These are phyloP conservation scores for Stemphylium beticola DNA, from an alignment of 2,329 filamentous ascomycete species.

Conservation along the genomic window DNA sequence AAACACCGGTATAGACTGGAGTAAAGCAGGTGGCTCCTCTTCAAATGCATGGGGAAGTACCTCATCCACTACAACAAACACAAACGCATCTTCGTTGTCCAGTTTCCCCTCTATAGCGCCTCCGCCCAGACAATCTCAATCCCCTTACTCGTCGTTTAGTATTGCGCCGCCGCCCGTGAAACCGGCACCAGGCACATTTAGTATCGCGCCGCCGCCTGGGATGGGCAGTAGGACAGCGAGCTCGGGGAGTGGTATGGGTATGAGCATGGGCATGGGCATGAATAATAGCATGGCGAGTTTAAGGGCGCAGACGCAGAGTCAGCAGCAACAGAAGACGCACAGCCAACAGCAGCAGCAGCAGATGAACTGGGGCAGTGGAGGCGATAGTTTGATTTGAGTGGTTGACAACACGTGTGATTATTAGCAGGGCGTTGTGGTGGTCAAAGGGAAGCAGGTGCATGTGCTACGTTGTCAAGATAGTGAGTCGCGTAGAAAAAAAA, in stretches of 20 bases:
- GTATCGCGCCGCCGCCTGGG: constrained; percentile 36
- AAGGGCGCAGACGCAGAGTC: constrained; percentile 32
- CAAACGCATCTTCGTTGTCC: constrained; percentile 32
- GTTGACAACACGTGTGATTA: background rate
- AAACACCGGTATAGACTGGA: constrained; percentile 39
- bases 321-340: constrained; percentile 22
- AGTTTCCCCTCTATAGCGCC: constrained; percentile 62
- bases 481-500: too few species aligned
- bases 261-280: constrained; percentile 32
- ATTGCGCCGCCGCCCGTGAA: constrained; percentile 48
- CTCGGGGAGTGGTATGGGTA: constrained; percentile 38
- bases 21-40: constrained; percentile 29
- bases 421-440: background rate
- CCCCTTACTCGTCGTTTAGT: constrained; percentile 44
- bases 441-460: background rate
- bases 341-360: constrained; percentile 26
- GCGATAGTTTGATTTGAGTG: constrained; percentile 38
- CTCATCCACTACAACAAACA: constrained; percentile 13
- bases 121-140: constrained; percentile 36
- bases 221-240: constrained; percentile 22
- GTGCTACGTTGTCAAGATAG: background rate
- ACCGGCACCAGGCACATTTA: constrained; percentile 23
- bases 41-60: constrained; percentile 35
- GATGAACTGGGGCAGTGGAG: constrained; percentile 30
- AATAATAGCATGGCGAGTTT: constrained; percentile 31